Evolutionary conservation across 768 basidiomycete genomes (phyloP), one percentile per base, ranked within the genome.

Genomic region (Mycena alexandri): DNA sequence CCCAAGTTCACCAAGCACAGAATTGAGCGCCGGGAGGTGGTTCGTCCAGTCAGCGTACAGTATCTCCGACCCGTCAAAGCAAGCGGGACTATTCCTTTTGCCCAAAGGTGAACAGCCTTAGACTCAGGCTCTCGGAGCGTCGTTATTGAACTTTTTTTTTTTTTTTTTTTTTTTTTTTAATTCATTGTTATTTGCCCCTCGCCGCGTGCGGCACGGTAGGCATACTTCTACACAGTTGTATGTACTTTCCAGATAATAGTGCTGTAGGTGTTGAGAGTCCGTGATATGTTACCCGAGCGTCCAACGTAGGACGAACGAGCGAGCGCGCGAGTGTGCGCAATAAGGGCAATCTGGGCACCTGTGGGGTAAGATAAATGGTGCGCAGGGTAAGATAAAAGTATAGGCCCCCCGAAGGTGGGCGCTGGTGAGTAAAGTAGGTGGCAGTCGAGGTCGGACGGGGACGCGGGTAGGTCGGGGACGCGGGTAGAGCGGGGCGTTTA

Each of bases 101-200:
- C n/a, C n/a, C 29, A 29, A 3, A 29, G n/a, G 29, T 29, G 29
- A 29, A 29, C 29, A 29, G 29, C 29, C 29, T 29, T 6, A 29
- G 29, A 6, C 3, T 29, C 29, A 29, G 29, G 29, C 3, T 29
- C 29, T 29, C 29, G 41, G 41, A 13, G 3, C 41, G 41, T 42
- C 41, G 41, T 50, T 50, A n/a, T n/a, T n/a, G n/a, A n/a, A n/a
- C n/a, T n/a, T n/a, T n/a, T n/a, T n/a, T n/a, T 13, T 54, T 54
- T 36, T 55, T 58, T 44, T 44, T 58, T 46, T 29, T 44, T 58
- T 46, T 44, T 44, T 33, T 58, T 44, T 58, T 46, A 36, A 58
- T 33, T 58, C 56, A 6, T 33, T 44, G 21, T 58, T 44, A 58
- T 58, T 58, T 58, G 56, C 36, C 56, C 43, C n/a, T 33, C 22